A percentile compares a stretch with the other conserved stretches of the same genome.
Evolutionary conservation across 2,329 filamentous ascomycete species (phyloP).

Genomic region (Ophiosphaerella korrae): DNA sequence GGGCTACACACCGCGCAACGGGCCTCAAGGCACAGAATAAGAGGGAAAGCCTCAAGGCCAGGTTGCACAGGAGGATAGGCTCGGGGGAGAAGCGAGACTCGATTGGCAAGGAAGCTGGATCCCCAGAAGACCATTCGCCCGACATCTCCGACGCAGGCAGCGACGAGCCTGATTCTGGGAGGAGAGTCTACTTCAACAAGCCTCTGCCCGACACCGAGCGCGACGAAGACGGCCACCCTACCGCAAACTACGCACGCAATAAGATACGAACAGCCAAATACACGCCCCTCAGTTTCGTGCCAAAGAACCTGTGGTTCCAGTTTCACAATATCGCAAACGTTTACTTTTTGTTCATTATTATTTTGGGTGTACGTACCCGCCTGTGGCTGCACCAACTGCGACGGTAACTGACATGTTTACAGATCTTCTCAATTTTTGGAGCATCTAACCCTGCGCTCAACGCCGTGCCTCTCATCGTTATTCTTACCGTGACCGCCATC

Average conservation of each 20-base stretch:
- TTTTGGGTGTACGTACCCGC: slow-evolving; percentile 76
- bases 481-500: slow-evolving; percentile 83
- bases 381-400: slow-evolving; percentile 7
- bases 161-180: slow-evolving; percentile 44
- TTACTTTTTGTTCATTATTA: slow-evolving; percentile 96
- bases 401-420: slow-evolving; percentile 27
- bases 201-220: slow-evolving; percentile 75
- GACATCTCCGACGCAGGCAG: slow-evolving; percentile 48
- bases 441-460: slow-evolving; percentile 87
- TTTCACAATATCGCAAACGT: slow-evolving; percentile 99
- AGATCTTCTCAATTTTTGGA: slow-evolving; percentile 98
- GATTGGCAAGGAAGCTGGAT: slow-evolving; percentile 43
- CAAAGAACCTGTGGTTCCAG: slow-evolving; percentile 96
- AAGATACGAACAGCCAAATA: slow-evolving; percentile 99
- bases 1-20: slow-evolving; percentile 90
- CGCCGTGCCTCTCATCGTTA: slow-evolving; percentile 89
- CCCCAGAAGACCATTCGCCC: slow-evolving; percentile 50
- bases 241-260: slow-evolving; percentile 77
- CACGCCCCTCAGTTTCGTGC: slow-evolving; percentile 90
- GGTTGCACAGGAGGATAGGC: slow-evolving; percentile 66
- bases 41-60: slow-evolving; percentile 79
- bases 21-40: slow-evolving; percentile 77
- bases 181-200: slow-evolving; percentile 83
- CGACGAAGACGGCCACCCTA: slow-evolving; percentile 80
- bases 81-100: slow-evolving; percentile 68